phyloP scores from a whole-genome alignment of 1,284 basidiomycete genomes.

The Retiboletus flavoniger region DNA sequence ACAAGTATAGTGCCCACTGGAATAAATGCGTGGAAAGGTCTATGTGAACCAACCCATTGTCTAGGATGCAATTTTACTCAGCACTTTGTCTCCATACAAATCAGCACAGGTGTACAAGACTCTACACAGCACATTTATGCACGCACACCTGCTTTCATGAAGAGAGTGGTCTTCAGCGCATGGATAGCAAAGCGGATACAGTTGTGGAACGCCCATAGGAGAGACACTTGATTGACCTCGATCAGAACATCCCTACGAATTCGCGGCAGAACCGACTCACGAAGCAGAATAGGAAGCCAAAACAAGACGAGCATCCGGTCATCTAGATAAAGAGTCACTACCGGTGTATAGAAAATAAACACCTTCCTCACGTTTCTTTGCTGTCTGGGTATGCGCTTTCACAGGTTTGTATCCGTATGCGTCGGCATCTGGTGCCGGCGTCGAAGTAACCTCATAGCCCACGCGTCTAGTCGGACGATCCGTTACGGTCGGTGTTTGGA shows the following conservation, averaged over 20 bases:
- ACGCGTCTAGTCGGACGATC: conserved; percentile 36
- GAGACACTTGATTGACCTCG: conserved; percentile 49
- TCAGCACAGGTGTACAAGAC: conserved; percentile 2
- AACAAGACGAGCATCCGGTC: conserved; percentile 92
- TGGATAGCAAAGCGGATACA: conserved; percentile 58
- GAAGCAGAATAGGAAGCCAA: conserved; percentile 88
- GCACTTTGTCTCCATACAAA: background rate
- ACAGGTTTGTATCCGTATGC: conserved; percentile 62
- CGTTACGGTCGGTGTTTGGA: conserved; percentile 7
- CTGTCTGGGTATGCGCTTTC: conserved; percentile 50
- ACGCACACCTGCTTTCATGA: conserved; percentile 45
- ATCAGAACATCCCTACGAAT: conserved; percentile 23
- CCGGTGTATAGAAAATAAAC: background rate
- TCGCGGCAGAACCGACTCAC: conserved; percentile 46
- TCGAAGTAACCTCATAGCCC: conserved; percentile 50
- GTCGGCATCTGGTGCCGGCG: conserved; percentile 65
- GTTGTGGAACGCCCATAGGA: conserved; percentile 64
- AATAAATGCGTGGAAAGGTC: conserved; percentile 3
- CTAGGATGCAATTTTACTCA: background rate
- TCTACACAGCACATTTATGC: conserved; percentile 26
- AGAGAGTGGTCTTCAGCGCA: conserved; percentile 50
- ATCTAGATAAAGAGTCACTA: conserved; percentile 46
- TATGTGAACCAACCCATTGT: conserved; percentile 6
- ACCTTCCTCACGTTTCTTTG: conserved; percentile 65
- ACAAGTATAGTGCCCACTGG: conserved; percentile 13